Base-by-base conservation (phyloP, 192 early-diverging fungal species). In the Rhizoclosmatium globosum region DNA sequence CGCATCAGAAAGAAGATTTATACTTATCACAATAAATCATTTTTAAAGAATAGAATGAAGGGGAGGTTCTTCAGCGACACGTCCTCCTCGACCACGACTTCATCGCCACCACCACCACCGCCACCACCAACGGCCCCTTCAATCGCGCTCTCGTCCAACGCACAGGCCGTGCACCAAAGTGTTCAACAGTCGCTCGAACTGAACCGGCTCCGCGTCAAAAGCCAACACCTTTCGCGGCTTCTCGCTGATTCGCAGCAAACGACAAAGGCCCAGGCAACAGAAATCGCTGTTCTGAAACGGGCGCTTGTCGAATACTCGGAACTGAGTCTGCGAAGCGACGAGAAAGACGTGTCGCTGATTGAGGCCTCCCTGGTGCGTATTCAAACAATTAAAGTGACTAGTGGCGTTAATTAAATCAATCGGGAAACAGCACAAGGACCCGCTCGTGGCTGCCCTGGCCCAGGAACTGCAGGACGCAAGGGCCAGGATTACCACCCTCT, bases 211-310 rank as follows among this genome's bases (percentile, higher is more conserved):
- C 67, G 67, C 31, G 58, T 72, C 45, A 48, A 48, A 6, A 4
- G n/a, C 41, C 75, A 77, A 64, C 75, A 77, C 47, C 47, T 77
- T 6, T 21, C 75, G 47, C 21, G 47, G 31, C 47, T 77, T 1
- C 75, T 77, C 11, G 21, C 48, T 38, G 17, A 77, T 23, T 42
- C 75, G 15, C 75, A 77, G 65, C 46, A 68, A 15, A 77, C 47
- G 2, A 48, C 56, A 3, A 13, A 6, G 47, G 47, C 6, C 38
- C 75, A 77, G 64, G 15, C 42, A 11, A 66, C 4, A 3, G 75
- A 77, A 57, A 68, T 77, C 21, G 64, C n/a, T 13, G 75, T 77
- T 0, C 65, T 77, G 9, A 66, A 59, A 39, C 15, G 53, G 38
- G 65, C 75, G 39, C 64, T 77, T 31, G 38, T 68, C 13, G 64